Evolutionary conservation across 2,329 filamentous ascomycete genomes (phyloP).

Genomic region (Claviceps sorghi): DNA sequence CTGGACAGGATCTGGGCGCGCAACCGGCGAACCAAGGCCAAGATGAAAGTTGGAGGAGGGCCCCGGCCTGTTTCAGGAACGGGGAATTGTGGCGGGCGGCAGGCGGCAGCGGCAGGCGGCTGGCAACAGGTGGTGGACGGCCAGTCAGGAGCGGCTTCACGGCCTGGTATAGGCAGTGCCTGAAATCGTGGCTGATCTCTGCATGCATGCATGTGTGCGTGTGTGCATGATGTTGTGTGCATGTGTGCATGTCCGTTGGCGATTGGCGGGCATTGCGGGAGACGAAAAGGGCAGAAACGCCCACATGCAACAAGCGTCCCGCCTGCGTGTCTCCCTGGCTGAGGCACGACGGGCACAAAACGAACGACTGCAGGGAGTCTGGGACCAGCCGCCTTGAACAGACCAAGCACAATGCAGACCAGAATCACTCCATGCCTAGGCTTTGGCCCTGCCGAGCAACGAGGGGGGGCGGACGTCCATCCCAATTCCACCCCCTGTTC

Average conservation of each 20-base stretch:
- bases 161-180: not conserved
- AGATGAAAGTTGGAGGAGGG: not conserved
- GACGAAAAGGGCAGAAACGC: too few relatives aligned
- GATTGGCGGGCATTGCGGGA: too few relatives aligned
- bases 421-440: not conserved
- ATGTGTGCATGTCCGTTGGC: not conserved
- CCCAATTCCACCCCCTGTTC: not conserved
- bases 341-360: too few relatives aligned
- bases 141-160: not conserved
- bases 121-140: not conserved
- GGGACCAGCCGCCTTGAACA: not conserved
- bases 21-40: not conserved
- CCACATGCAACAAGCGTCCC: too few relatives aligned
- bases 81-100: too few relatives aligned
- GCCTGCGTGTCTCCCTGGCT: too few relatives aligned
- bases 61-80: slow-evolving; percentile 2
- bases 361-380: too few relatives aligned
- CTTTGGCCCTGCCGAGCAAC: not conserved
- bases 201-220: not conserved
- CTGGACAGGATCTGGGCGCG: not conserved
- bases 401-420: not conserved
- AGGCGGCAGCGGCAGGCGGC: too few relatives aligned
- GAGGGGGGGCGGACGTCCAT: not conserved
- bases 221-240: not conserved
- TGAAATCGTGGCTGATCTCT: not conserved